phyloP scores from a whole-genome alignment of 768 basidiomycete species.

The Amyloporia xantha region DNA sequence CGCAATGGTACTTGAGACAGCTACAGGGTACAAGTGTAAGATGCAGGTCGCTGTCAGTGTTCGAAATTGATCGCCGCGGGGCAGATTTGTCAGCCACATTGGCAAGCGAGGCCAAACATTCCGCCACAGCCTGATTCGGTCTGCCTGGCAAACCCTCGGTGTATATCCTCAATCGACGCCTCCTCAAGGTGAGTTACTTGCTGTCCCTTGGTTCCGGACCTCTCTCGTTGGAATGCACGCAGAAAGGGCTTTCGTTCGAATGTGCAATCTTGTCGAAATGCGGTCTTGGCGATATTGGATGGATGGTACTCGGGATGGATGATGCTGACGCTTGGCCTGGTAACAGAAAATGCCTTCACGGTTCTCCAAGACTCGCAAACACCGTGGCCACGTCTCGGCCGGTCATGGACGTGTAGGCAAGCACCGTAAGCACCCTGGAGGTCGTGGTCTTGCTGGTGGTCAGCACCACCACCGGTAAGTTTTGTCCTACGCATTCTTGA shows the following conservation, averaged over 20 bases:
- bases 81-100: neutral
- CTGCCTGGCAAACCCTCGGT: conserved; percentile 9
- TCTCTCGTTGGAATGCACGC: conserved; percentile 14
- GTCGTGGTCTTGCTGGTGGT: conserved; percentile 99
- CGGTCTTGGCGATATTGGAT: conserved; percentile 45
- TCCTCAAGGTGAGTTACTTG: conserved; percentile 63
- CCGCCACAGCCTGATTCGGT: conserved; percentile 8
- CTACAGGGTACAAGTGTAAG: too few species aligned
- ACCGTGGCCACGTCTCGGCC: conserved; percentile 98
- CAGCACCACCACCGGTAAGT: conserved; percentile 96
- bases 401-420: conserved; percentile 99
- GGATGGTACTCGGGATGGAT: conserved; percentile 32
- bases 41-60: too few species aligned
- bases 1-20: too few species aligned
- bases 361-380: conserved; percentile 96
- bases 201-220: conserved; percentile 16
- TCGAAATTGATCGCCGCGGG: too few species aligned
- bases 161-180: conserved; percentile 28
- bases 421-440: conserved; percentile 99
- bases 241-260: conserved; percentile 13
- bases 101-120: conserved; percentile 10
- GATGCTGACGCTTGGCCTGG: conserved; percentile 21
- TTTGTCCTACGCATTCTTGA: neutral
- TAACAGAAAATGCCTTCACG: conserved; percentile 84
- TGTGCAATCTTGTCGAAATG: conserved; percentile 13